Percentiles rank a stretch among this genome's conserved stretches.
Conservation (phyloP, 495 filamentous ascomycete species). For the Trichocladium uniseriatum region DNA sequence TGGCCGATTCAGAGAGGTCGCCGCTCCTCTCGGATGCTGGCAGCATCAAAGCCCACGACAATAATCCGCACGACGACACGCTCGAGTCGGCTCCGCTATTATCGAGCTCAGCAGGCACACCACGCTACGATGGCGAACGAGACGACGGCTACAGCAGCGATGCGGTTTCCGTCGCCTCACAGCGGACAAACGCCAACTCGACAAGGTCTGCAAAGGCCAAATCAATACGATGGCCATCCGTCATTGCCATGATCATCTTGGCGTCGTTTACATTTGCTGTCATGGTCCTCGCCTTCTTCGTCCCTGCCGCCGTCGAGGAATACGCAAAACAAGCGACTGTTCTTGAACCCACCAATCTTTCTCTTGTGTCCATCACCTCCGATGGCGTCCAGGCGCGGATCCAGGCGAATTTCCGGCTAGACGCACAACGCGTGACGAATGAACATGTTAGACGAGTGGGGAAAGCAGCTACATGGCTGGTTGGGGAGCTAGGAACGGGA, state of each 20-base stretch:
- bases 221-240: conserved; percentile 36
- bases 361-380: conserved; percentile 71
- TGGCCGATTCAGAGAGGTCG: conserved; percentile 39
- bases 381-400: conserved; percentile 69
- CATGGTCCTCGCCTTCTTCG: conserved; percentile 60
- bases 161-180: conserved; percentile 24
- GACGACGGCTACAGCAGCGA: conserved; percentile 27
- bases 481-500: conserved; percentile 57
- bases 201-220: conserved; percentile 18
- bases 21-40: conserved; percentile 30
- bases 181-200: conserved; percentile 12
- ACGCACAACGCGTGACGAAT: conserved; percentile 62
- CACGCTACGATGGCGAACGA: conserved; percentile 40
- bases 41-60: conserved; percentile 22
- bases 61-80: conserved; percentile 20
- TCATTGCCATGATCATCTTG: conserved; percentile 37
- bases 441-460: conserved; percentile 64
- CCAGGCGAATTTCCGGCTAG: conserved; percentile 68
- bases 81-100: conserved; percentile 49
- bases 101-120: conserved; percentile 28
- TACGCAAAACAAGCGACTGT: conserved; percentile 78
- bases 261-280: conserved; percentile 34
- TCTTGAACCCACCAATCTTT: conserved; percentile 69
- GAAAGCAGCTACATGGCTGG: conserved; percentile 71
- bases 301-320: conserved; percentile 67